phyloP scores from a whole-genome alignment of 441 rosid genomes.

The Caryocar brasiliense region DNA sequence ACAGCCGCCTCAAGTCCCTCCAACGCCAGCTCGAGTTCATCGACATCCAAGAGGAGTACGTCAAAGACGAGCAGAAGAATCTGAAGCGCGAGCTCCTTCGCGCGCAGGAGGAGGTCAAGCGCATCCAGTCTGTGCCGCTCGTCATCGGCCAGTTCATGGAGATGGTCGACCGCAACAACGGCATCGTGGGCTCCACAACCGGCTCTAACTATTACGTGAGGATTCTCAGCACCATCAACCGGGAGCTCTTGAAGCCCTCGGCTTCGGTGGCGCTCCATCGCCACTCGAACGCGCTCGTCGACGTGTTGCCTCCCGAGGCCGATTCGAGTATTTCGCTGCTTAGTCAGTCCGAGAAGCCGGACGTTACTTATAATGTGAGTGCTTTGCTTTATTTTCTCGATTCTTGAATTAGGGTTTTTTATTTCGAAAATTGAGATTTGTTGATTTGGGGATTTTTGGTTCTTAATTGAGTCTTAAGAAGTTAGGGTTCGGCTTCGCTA shows the following conservation, averaged over 20 bases:
- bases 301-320: constrained; percentile 95
- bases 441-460: constrained; percentile 1
- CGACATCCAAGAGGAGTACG: constrained; percentile 91
- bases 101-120: constrained; percentile 97
- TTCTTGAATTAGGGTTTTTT: background rate
- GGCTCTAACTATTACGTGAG: constrained; percentile 92
- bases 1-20: constrained; percentile 62
- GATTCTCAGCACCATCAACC: constrained; percentile 81
- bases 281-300: constrained; percentile 90
- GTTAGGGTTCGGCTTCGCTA: too few relatives aligned
- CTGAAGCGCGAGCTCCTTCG: constrained; percentile 80
- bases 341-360: constrained; percentile 96
- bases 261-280: constrained; percentile 97
- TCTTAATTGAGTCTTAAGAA: too few relatives aligned
- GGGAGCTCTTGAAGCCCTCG: constrained; percentile 86
- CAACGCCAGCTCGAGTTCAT: constrained; percentile 82
- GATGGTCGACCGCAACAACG: constrained; percentile 97
- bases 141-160: constrained; percentile 99
- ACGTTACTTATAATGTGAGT: constrained; percentile 76
- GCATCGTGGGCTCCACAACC: constrained; percentile 93
- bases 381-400: background rate
- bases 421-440: constrained; percentile 3
- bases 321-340: constrained; percentile 95
- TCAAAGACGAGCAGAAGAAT: constrained; percentile 93
- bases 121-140: constrained; percentile 92